phyloP scores from a whole-genome alignment of 2,329 filamentous ascomycete genomes.

The Polychaeton citri region DNA sequence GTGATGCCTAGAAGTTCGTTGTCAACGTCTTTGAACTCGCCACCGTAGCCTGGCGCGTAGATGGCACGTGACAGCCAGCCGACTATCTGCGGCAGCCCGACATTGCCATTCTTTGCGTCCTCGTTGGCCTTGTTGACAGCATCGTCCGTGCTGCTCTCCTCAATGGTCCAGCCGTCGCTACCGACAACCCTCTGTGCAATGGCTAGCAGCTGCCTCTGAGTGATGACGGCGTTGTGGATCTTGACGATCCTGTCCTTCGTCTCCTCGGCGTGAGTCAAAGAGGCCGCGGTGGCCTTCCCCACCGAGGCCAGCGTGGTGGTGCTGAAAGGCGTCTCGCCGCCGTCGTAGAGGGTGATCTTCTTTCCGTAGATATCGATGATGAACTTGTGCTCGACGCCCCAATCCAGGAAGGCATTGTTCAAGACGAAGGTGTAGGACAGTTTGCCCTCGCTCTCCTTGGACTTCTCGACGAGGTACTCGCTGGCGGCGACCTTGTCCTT shows the following conservation, averaged over 20 bases:
- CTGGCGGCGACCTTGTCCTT: constrained; percentile 22
- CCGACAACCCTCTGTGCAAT: constrained; percentile 22
- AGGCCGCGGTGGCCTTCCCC: constrained; percentile 20
- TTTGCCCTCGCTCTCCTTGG: constrained; percentile 7
- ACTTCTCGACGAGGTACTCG: constrained; percentile 21
- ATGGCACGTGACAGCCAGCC: constrained; percentile 17
- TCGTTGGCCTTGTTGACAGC: constrained; percentile 17
- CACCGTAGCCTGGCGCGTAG: constrained; percentile 18
- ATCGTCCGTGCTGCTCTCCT: constrained; percentile 13
- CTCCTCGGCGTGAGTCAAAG: constrained; percentile 20
- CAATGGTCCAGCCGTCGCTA: constrained; percentile 13
- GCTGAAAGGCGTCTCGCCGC: constrained; percentile 21
- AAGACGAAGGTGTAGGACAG: constrained; percentile 23
- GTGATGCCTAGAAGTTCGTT: constrained; percentile 25
- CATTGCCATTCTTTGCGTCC: constrained; percentile 8
- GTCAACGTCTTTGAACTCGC: constrained; percentile 21
- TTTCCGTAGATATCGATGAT: constrained; percentile 17
- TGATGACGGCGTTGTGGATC: constrained; percentile 21
- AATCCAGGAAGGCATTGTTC: constrained; percentile 27
- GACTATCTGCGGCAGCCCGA: constrained; percentile 18
- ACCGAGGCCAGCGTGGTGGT: constrained; percentile 19
- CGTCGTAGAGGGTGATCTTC: constrained; percentile 21
- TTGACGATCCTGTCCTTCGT: constrained; percentile 24
- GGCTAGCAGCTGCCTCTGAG: constrained; percentile 25
- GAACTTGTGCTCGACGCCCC: constrained; percentile 18